Evolutionary conservation across 352 stramenopile species (phyloP).

Genomic region (Peronospora farinosa): DNA sequence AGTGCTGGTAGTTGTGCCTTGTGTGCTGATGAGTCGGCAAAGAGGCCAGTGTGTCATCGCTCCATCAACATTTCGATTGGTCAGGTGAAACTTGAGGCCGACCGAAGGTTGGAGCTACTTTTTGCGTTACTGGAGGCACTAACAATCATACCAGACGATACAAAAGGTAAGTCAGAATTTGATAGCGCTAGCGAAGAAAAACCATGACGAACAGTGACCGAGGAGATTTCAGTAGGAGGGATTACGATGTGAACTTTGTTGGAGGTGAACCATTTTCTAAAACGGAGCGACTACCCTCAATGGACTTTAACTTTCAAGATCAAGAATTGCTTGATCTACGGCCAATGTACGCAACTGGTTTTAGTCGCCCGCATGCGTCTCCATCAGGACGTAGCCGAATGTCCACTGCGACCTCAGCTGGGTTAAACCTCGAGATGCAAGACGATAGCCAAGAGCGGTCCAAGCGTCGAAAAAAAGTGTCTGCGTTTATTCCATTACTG

Average conservation of each 20-base stretch:
- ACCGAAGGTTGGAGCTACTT: slow-evolving; percentile 71
- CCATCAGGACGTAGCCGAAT: slow-evolving; percentile 58
- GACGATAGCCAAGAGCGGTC: slow-evolving; percentile 30
- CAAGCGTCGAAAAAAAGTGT: slow-evolving; percentile 38
- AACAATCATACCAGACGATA: slow-evolving; percentile 26
- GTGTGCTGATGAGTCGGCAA: slow-evolving; percentile 56
- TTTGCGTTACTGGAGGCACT: slow-evolving; percentile 77
- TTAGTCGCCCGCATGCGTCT: slow-evolving; percentile 44
- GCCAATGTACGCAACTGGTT: slow-evolving; percentile 62
- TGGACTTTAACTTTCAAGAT: slow-evolving; percentile 59
- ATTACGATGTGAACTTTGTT: slow-evolving; percentile 31
- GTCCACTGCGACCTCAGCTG: slow-evolving; percentile 62
- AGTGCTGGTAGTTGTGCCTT: slow-evolving; percentile 41
- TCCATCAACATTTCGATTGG: slow-evolving; percentile 59
- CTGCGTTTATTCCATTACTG: slow-evolving; percentile 49
- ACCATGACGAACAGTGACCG: slow-evolving; percentile 23
- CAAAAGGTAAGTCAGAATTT: slow-evolving; percentile 21
- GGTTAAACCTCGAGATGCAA: slow-evolving; percentile 27
- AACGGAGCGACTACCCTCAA: slow-evolving; percentile 54
- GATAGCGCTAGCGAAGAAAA: slow-evolving; percentile 31
- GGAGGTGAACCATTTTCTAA: slow-evolving; percentile 26
- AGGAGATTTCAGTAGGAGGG: slow-evolving; percentile 14
- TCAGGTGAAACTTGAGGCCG: slow-evolving; percentile 82
- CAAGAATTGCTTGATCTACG: slow-evolving; percentile 44
- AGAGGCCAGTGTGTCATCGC: slow-evolving; percentile 52